Evolutionary conservation across 331 rosid species (phyloP).

Genomic region (Dryas integrifolia): DNA sequence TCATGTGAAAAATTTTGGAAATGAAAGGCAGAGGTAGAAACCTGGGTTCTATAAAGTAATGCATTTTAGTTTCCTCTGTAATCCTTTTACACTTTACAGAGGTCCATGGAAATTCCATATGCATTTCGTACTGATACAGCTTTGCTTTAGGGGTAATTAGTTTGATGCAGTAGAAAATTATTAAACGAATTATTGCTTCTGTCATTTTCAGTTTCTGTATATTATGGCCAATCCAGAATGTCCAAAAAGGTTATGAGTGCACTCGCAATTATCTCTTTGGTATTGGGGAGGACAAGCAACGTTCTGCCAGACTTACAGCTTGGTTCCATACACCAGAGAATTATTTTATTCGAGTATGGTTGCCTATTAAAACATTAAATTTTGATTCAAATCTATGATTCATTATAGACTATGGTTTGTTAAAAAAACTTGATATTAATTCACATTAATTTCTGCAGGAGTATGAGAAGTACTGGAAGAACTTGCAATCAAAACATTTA

Average conservation of each 20-base stretch:
- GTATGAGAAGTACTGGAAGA: conserved; percentile 53
- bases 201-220: conserved; percentile 64
- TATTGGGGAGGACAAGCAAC: conserved; percentile 87
- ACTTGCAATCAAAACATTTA: conserved; percentile 38
- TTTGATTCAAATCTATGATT: conserved; percentile 14
- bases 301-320: conserved; percentile 89
- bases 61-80: not conserved
- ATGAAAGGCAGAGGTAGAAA: not conserved
- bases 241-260: conserved; percentile 67
- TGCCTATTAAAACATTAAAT: conserved; percentile 22
- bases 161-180: not conserved
- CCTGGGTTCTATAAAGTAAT: conserved; percentile 1
- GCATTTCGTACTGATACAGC: conserved; percentile 8
- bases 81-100: not conserved
- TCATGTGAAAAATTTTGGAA: not conserved
- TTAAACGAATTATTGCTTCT: conserved; percentile 12
- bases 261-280: conserved; percentile 85
- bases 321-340: conserved; percentile 87
- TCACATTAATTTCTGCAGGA: conserved; percentile 50
- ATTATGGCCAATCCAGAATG: conserved; percentile 75
- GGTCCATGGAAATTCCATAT: not conserved
- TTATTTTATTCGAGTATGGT: conserved; percentile 67
- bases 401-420: conserved; percentile 12
- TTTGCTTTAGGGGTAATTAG: conserved; percentile 14
- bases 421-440: conserved; percentile 22